Conservation (phyloP, 805 yeast genomes). For the Ogataea nonfermentans region DNA sequence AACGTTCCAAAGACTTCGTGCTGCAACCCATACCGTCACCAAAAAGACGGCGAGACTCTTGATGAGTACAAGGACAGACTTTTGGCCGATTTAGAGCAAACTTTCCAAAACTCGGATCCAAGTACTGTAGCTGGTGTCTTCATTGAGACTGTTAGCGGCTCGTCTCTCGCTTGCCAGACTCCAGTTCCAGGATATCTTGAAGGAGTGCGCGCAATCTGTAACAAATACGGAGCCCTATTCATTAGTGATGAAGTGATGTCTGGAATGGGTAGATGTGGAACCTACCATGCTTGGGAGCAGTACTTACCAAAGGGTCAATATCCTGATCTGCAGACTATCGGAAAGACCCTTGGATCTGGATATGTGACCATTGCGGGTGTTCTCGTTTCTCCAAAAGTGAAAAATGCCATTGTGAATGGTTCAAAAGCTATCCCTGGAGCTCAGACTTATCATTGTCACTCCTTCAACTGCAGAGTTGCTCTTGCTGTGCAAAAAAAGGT, state of each 20-base stretch:
- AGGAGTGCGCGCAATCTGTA: constrained; percentile 44
- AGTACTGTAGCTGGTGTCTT: constrained; percentile 40
- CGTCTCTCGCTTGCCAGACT: constrained; percentile 42
- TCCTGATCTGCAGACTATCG: constrained; percentile 48
- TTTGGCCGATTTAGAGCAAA: constrained; percentile 38
- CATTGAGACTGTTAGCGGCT: constrained; percentile 45
- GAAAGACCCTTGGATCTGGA: constrained; percentile 50
- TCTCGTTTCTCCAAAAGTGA: constrained; percentile 39
- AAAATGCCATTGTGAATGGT: constrained; percentile 36
- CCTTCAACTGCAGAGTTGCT: constrained; percentile 43
- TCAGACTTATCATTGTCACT: constrained; percentile 49
- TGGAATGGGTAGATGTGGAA: constrained; percentile 52
- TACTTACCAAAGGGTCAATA: constrained; percentile 24
- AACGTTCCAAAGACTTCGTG: constrained; percentile 27
- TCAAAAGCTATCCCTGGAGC: constrained; percentile 41
- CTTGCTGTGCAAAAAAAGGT: constrained; percentile 44
- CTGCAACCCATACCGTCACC: constrained; percentile 34
- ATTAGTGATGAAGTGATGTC: constrained; percentile 55
- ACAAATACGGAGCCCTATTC: constrained; percentile 47
- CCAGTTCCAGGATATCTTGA: constrained; percentile 44
- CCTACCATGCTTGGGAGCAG: constrained; percentile 38
- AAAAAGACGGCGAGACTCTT: constrained; percentile 35
- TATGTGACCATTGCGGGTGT: constrained; percentile 47
- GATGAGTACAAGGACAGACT: constrained; percentile 38
- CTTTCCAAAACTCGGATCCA: constrained; percentile 40